Evolutionary conservation across 2,329 filamentous ascomycete species (phyloP).

Genomic region (Aschersonia sp.): DNA sequence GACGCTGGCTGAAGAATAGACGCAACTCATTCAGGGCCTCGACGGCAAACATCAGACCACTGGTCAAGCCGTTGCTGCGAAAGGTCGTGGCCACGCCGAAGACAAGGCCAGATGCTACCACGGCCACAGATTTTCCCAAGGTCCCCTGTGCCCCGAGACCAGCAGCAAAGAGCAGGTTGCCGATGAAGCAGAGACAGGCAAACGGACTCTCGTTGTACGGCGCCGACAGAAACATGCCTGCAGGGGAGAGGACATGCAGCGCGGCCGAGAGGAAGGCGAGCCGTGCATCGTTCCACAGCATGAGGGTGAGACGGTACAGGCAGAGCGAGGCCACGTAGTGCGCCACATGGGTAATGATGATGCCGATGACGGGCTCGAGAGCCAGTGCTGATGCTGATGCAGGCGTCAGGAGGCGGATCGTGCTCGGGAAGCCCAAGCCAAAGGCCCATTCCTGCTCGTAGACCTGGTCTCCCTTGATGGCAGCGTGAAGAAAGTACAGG

Average conservation of each 20-base stretch:
- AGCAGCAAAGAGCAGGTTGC: slow-evolving; percentile 54
- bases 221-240: slow-evolving; percentile 76
- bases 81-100: slow-evolving; percentile 64
- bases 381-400: slow-evolving; percentile 1
- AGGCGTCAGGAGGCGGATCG: slow-evolving; percentile 19
- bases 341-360: slow-evolving; percentile 54
- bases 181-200: slow-evolving; percentile 61
- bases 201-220: slow-evolving; percentile 76
- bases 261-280: slow-evolving; percentile 54
- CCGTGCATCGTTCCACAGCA: slow-evolving; percentile 35
- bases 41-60: slow-evolving; percentile 60
- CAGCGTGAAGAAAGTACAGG: slow-evolving; percentile 55
- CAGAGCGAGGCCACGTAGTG: slow-evolving; percentile 65
- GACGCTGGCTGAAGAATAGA: slow-evolving; percentile 12
- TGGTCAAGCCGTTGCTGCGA: slow-evolving; percentile 77
- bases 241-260: slow-evolving; percentile 75
- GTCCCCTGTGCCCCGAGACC: slow-evolving; percentile 12
- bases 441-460: slow-evolving; percentile 85
- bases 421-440: slow-evolving; percentile 33
- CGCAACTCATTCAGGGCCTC: slow-evolving; percentile 31
- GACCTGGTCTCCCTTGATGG: slow-evolving; percentile 44
- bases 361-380: slow-evolving; percentile 38
- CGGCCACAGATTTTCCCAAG: slow-evolving; percentile 13
- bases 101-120: slow-evolving; percentile 47
- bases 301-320: slow-evolving; percentile 51